Base-by-base conservation (phyloP, 2,329 filamentous ascomycete genomes). In the Lachnellula arida region DNA sequence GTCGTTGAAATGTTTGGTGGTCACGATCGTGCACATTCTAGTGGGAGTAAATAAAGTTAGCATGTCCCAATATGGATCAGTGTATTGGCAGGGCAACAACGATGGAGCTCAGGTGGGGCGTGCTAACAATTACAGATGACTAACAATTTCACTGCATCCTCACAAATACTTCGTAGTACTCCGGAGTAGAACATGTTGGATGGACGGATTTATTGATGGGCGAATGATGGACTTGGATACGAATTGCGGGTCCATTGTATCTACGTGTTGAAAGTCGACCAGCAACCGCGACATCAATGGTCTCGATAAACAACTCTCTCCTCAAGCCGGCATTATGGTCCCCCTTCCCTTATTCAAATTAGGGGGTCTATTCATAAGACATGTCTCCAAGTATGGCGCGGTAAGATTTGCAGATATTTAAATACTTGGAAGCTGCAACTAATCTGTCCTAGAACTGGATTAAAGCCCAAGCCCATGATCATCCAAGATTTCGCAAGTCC, bases 371-470 rank as follows among this genome's bases (percentile, higher is more conserved):
- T 84, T 87, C 62, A 75, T 87, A 66, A 79, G 82, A 63, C 84
- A 87, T 67, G 72, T 87, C 52, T 87, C 84, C 54, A 87, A 87
- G 72, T 87, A 87, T 76, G 84, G 84, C 67, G 84, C 84, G 54
- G 84, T 87, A 79, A 63, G 82, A 4, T 12, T 17, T 32, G 17
- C 12, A 22, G 14, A 46, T 14, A 17, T 48, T 23, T 23, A 23
- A 22, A 12, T 23, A 17, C 35, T 15, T 11, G 23, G 22, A 9
- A 47, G 35, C 28, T 56, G 15, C 42, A 8, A 44, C 62, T 65
- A 53, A 67, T 28, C 8, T 35, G 3, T 8, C 42, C 3, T 59
- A 87, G 84, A 87, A 86, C 68, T 82, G 75, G 61, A 87, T 87
- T 66, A 87, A 87, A 68, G 72, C 75, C 34, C 83, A 84, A 70